Conservation (phyloP, 148 eudicot species). For the Drosera capensis region DNA sequence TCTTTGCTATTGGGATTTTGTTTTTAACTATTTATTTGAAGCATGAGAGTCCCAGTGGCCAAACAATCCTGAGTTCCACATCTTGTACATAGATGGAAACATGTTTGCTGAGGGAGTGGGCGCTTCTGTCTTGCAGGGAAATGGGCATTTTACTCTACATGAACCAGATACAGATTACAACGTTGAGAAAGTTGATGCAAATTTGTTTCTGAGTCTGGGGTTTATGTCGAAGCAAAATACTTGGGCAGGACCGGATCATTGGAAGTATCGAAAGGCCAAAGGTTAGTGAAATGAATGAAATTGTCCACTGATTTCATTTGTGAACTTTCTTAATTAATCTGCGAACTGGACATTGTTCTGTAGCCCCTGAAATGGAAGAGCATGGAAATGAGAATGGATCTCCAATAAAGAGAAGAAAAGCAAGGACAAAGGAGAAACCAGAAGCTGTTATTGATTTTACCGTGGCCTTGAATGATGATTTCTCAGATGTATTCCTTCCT, state of each 20-base stretch:
- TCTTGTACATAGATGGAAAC: no score
- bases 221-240: constrained; percentile 52
- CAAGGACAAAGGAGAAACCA: constrained; percentile 28
- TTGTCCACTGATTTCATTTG: constrained; percentile 1
- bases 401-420: constrained; percentile 34
- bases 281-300: constrained; percentile 14
- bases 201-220: constrained; percentile 46
- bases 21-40: no score
- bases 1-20: no score
- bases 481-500: constrained; percentile 42
- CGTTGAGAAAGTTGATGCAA: constrained; percentile 38
- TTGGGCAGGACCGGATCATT: constrained; percentile 92
- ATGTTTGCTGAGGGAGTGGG: no score
- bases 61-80: no score
- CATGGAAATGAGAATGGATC: constrained; percentile 26
- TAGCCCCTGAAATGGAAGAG: constrained; percentile 25
- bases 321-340: background rate
- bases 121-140: no score
- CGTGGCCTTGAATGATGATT: constrained; percentile 35
- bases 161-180: constrained; percentile 34
- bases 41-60: no score
- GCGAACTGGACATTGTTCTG: constrained; percentile 8
- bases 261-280: constrained; percentile 63
- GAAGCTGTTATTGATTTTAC: constrained; percentile 54
- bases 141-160: constrained; percentile 14